These are phyloP conservation scores for Globisporangium alternatum DNA, from an alignment of 352 stramenopile species.

Conservation along the genomic window DNA sequence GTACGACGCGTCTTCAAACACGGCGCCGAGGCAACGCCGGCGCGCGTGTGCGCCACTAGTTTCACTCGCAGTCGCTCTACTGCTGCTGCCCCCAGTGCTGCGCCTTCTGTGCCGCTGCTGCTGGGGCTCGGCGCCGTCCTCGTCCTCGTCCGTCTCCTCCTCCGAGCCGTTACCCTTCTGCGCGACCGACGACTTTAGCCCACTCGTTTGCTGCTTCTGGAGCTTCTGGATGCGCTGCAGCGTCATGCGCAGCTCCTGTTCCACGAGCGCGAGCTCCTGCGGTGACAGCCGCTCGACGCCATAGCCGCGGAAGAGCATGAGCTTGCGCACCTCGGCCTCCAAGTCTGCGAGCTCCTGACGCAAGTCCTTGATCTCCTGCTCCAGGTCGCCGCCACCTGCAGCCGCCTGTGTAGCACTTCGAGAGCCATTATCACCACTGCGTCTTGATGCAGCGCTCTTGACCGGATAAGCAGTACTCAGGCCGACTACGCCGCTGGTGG, in stretches of 20 bases:
- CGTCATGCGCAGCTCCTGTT: constrained; percentile 51
- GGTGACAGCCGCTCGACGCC: constrained; percentile 52
- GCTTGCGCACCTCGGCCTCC: constrained; percentile 62
- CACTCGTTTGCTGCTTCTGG: constrained; percentile 13
- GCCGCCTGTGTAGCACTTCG: neutral
- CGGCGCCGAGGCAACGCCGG: neutral
- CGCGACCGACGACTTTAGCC: neutral
- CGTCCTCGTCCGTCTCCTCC: constrained; percentile 13
- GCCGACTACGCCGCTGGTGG: neutral
- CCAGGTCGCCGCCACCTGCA: constrained; percentile 21
- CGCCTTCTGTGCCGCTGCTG: neutral
- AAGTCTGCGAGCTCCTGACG: constrained; percentile 75
- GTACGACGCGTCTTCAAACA: constrained; percentile 2
- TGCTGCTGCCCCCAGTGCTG: neutral
- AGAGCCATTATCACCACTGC: neutral
- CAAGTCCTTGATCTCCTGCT: constrained; percentile 64
- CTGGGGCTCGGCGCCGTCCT: neutral
- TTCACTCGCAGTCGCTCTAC: neutral
- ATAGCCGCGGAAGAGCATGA: constrained; percentile 78
- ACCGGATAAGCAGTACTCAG: neutral
- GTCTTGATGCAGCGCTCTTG: constrained; percentile 6
- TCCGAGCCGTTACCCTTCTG: constrained; percentile 3
- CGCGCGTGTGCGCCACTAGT: neutral
- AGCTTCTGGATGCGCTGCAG: constrained; percentile 51
- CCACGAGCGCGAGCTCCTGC: constrained; percentile 50